Percentiles rank a stretch among this genome's conserved stretches.
Conservation (phyloP, 2,329 filamentous ascomycete genomes). For the Aspergillus alliaceus region DNA sequence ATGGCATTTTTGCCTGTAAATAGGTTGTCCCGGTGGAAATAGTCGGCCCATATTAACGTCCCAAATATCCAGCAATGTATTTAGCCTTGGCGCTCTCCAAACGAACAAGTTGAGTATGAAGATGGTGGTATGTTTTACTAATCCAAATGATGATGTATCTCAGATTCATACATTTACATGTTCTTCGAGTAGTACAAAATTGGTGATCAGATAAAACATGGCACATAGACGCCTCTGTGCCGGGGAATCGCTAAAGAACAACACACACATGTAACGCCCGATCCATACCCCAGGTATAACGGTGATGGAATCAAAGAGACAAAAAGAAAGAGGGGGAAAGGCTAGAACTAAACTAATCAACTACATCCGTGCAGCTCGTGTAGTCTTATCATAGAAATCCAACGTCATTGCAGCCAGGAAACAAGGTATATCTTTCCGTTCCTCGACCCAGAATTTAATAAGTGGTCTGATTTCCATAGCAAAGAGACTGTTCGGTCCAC, state of each 20-base stretch:
- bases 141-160: not conserved
- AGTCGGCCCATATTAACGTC: not conserved
- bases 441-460: constrained; percentile 94
- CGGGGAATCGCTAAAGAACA: constrained; percentile 29
- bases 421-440: constrained; percentile 88
- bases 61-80: not conserved
- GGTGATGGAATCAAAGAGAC: constrained; percentile 4
- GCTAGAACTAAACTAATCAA: not conserved
- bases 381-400: constrained; percentile 78
- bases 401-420: constrained; percentile 88
- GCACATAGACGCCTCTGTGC: constrained; percentile 22
- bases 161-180: not conserved
- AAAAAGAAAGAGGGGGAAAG: constrained; percentile 1
- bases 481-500: constrained; percentile 83
- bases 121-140: not conserved
- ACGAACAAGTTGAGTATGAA: not conserved
- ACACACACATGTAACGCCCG: constrained; percentile 1
- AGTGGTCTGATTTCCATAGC: constrained; percentile 79
- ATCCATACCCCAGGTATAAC: not conserved
- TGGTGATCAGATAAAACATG: constrained; percentile 14
- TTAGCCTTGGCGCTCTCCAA: not conserved
- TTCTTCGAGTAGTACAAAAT: not conserved
- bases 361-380: constrained; percentile 40
- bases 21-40: constrained; percentile 8
- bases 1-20: constrained; percentile 17